Evolutionary conservation across 371 early-diverging fungal species (phyloP).

Genomic region (Encephalitozoon intestinalis): DNA sequence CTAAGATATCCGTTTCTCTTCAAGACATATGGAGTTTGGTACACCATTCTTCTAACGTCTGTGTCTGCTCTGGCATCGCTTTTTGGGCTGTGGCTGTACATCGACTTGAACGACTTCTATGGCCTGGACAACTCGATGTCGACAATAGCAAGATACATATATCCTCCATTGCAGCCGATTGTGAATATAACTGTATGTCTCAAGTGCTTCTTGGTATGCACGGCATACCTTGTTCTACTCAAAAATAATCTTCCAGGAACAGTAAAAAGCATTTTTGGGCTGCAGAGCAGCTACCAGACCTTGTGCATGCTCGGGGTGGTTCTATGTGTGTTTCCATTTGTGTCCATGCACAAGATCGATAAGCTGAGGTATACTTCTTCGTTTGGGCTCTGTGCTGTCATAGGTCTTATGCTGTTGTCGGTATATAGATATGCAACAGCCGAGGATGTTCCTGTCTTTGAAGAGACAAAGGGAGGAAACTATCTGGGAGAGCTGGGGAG

Average conservation of each 20-base stretch:
- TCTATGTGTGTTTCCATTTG: constrained; percentile 22
- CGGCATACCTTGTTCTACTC: constrained; percentile 28
- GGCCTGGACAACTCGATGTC: constrained; percentile 14
- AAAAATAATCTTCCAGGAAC: background rate
- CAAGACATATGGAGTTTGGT: constrained; percentile 24
- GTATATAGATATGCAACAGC: background rate
- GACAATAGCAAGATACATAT: constrained; percentile 13
- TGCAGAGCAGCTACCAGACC: background rate
- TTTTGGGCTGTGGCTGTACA: constrained; percentile 33
- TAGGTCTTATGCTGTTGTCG: constrained; percentile 12
- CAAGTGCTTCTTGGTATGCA: constrained; percentile 36
- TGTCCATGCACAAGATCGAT: constrained; percentile 17
- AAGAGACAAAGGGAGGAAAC: background rate
- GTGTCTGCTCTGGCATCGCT: constrained; percentile 17
- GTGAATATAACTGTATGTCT: constrained; percentile 26
- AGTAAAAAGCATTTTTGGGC: background rate
- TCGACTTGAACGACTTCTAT: constrained; percentile 33
- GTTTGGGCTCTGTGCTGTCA: constrained; percentile 30
- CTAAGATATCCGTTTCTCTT: constrained; percentile 39
- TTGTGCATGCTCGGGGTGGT: background rate
- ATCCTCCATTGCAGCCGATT: background rate
- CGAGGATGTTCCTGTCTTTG: background rate
- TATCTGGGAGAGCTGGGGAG: constrained; percentile 10
- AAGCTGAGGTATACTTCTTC: constrained; percentile 24
- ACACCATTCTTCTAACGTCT: background rate